Conservation (phyloP, 192 early-diverging fungal genomes). For the Gaertneriomyces sp. region DNA sequence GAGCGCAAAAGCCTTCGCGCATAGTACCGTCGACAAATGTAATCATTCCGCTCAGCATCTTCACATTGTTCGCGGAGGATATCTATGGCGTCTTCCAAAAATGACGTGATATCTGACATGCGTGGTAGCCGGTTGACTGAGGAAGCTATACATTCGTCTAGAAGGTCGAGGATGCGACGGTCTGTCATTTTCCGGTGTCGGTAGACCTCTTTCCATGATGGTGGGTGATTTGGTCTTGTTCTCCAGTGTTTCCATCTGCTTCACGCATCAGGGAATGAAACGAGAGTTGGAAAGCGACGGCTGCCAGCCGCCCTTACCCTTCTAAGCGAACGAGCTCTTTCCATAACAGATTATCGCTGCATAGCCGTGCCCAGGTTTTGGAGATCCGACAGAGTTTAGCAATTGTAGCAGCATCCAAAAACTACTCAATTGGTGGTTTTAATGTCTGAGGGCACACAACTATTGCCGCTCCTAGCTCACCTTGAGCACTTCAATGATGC, state of each 20-base stretch:
- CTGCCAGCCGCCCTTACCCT: not conserved
- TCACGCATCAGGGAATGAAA: not conserved
- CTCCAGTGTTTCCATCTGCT: slow-evolving; percentile 13
- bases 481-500: slow-evolving; percentile 1
- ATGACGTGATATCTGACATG: slow-evolving; percentile 5
- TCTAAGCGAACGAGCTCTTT: not conserved
- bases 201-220: slow-evolving; percentile 1
- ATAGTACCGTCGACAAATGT: slow-evolving; percentile 13
- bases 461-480: not conserved
- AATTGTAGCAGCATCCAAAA: not conserved
- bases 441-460: not conserved
- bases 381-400: not conserved
- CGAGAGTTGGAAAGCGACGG: not conserved
- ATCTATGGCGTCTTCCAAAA: slow-evolving; percentile 15
- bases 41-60: not conserved
- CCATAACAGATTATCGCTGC: slow-evolving; percentile 16
- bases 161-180: not conserved
- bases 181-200: slow-evolving; percentile 1
- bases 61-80: not conserved
- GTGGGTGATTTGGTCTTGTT: not conserved
- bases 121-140: not conserved
- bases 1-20: not conserved
- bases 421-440: not conserved
- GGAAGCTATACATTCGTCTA: not conserved
- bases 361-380: slow-evolving; percentile 5